Evolutionary conservation across 2,329 filamentous ascomycete species (phyloP), one percentile per base, ranked within the genome.

Genomic region (Onygenales sp.): DNA sequence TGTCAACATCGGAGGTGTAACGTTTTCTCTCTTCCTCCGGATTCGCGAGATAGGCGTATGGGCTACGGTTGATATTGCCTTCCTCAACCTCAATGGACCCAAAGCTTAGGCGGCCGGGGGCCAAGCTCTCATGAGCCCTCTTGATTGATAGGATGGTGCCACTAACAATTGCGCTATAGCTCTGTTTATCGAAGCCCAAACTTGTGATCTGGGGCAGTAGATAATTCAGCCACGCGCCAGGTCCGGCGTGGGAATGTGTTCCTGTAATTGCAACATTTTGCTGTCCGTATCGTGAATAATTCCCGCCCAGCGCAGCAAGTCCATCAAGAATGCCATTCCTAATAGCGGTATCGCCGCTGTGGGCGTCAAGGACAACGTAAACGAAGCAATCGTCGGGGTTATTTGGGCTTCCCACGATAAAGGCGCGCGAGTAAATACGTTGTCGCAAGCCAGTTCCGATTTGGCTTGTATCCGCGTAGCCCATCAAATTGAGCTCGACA

Each of bases 191-290:
- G 62, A 95, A 96, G 0, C 92, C 92, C 54, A 86, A 79, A 63
- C 84, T 91, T 0, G 92, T 93, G 58, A 97, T 86, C 65, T 96
- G 91, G 6, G 91, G 92, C 5, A 96, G 77, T 8, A 97, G 78
- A 65, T 96, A 97, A 70, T 97, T 97, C 66, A 94, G 77, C 89
- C 90, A 97, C 5, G 87, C 92, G 2, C 87, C 92, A 0, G 92
- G 91, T 0, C 91, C 92, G 27, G 90, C 85, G 71, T 97, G 92
- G 31, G 88, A 93, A 68, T 97, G 92, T 0, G 92, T 97, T 52
- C 91, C 92, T 0, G 89, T 95, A 21, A 97, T 80, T 36, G 92
- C 92, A 37, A 96, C 73, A 64, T 95, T 97, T 61, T 87, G 79
- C 62, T 87, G 80, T 46, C 78, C 81, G 69, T 96, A 97, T 32